Evolutionary conservation across 2,329 filamentous ascomycete genomes (phyloP).

Genomic region (Cercospora citrullina): DNA sequence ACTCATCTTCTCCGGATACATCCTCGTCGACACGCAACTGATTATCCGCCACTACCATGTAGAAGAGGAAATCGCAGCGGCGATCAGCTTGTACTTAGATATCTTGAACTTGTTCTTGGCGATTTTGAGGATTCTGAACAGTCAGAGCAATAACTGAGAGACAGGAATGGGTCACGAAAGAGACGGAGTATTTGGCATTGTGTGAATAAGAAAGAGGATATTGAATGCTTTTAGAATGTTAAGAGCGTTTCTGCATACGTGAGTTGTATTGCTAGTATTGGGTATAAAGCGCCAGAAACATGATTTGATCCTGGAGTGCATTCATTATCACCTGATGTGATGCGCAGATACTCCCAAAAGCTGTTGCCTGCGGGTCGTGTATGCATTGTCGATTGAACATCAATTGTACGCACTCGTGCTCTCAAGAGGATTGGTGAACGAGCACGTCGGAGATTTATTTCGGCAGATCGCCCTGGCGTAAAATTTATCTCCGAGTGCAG

Average conservation of each 20-base stretch:
- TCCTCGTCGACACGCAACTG: constrained; percentile 93
- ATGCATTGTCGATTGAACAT: neutral
- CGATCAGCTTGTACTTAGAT: constrained; percentile 80
- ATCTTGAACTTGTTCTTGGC: constrained; percentile 81
- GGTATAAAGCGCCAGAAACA: neutral
- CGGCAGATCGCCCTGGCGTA: neutral
- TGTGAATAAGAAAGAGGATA: neutral
- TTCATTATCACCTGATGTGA: neutral
- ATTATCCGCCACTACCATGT: constrained; percentile 95
- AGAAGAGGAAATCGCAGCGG: constrained; percentile 53
- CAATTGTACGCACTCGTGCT: neutral
- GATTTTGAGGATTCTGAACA: constrained; percentile 94
- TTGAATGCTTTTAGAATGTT: neutral
- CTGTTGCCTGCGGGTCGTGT: neutral
- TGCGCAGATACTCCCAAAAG: neutral
- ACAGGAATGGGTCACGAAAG: no score
- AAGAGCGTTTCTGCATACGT: neutral
- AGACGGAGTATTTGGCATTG: neutral
- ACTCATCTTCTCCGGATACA: constrained; percentile 90
- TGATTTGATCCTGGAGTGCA: neutral
- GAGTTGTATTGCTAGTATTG: constrained; percentile 6
- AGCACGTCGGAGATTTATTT: neutral
- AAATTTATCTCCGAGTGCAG: neutral
- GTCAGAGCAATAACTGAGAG: constrained; percentile 82
- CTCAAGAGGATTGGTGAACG: neutral